Conservation (phyloP, 495 filamentous ascomycete genomes). For the Lineolata rhizophorae region DNA sequence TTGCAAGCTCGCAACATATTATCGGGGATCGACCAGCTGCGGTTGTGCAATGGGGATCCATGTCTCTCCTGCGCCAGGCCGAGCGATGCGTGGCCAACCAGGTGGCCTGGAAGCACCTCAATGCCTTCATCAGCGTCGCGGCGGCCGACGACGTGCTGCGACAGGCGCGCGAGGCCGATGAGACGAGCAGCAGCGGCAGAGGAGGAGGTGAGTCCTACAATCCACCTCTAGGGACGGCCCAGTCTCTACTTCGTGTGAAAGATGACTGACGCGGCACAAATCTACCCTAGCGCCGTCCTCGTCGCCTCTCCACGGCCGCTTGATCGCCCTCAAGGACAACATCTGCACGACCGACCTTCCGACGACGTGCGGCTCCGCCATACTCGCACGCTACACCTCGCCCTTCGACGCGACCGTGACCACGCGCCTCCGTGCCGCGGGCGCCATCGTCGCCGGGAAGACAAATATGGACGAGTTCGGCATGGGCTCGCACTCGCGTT, state of each 20-base stretch:
- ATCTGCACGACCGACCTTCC: slow-evolving; percentile 48
- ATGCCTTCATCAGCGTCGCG: slow-evolving; percentile 14
- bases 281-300: too few species aligned
- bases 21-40: too few species aligned
- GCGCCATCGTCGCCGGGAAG: slow-evolving; percentile 50
- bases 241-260: too few species aligned
- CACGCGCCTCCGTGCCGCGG: slow-evolving; percentile 35
- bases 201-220: too few species aligned
- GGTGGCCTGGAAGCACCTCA: slow-evolving; percentile 6
- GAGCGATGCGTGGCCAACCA: slow-evolving; percentile 12
- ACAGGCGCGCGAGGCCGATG: slow-evolving; percentile 6
- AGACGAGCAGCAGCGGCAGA: too few species aligned
- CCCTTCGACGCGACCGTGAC: slow-evolving; percentile 80
- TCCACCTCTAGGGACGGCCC: too few species aligned
- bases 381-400: slow-evolving; percentile 43
- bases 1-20: too few species aligned
- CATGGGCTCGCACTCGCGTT: slow-evolving; percentile 78
- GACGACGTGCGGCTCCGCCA: slow-evolving; percentile 66
- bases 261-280: too few species aligned
- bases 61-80: slow-evolving; percentile 14
- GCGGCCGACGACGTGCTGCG: slow-evolving; percentile 5
- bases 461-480: slow-evolving; percentile 96
- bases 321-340: slow-evolving; percentile 76
- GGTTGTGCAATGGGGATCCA: too few species aligned
- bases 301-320: slow-evolving; percentile 23